Base-by-base conservation (phyloP, 768 basidiomycete species). In the Suillus bovinus region DNA sequence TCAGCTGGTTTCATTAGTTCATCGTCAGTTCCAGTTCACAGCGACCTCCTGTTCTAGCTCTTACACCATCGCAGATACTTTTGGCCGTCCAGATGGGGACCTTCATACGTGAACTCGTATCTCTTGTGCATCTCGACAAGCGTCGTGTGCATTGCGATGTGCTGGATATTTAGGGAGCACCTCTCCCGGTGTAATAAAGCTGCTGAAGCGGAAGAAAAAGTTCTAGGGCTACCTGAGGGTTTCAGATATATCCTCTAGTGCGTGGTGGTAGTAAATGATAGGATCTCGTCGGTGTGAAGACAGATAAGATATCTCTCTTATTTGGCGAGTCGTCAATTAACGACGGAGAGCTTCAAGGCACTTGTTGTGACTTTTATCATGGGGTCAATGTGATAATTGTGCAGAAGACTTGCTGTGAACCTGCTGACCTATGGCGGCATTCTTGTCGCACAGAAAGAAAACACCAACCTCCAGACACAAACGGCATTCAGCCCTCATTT, bases 1-100 rank as follows among this genome's bases (percentile, higher is more conserved):
- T 86, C 91, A 68, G 78, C 91, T 9, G 93, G 93, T 0, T 93
- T 94, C 75, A 80, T 96, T 33, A 77, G 85, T 47, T 91, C 93
- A 64, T 87, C 91, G 79, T 94, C 78, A 77, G 85, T 84, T 29
- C 67, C 78, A 77, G 85, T 84, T 29, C 67, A 60, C 27, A 17
- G 7, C 59, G 16, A 22, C 31, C 57, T 65, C 54, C 36, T 31
- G 24, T 49, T 31, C 22, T 33, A 46, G n/a, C 4, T 33, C 47
- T 24, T 8, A 31, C 24, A 3, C 16, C 5, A 3, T 46, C 24
- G 22, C 63, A 85, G 85, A 39, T 89, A 89, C 66, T 75, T 85
- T 17, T 92, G 88, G 87, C 89, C 86, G 8, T 75, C 73, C 31
- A 66, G 72, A 5, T 93, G 88, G 89, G 90, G 87, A 0, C 89